phyloP scores from a whole-genome alignment of 2,329 filamentous ascomycete species.

The Pyrenophora graminea region DNA sequence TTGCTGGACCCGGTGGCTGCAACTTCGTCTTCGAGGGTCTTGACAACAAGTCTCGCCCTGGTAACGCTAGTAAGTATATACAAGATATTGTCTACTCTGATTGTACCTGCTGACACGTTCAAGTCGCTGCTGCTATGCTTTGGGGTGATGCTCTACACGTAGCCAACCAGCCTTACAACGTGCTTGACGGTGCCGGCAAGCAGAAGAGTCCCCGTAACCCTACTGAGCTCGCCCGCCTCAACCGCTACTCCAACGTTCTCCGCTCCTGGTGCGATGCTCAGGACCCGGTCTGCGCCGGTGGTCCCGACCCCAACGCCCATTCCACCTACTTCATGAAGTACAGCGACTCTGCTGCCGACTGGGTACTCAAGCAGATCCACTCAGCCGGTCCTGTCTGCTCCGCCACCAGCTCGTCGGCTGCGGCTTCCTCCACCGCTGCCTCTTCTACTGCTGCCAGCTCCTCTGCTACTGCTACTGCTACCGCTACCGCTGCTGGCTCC shows the following conservation, averaged over 20 bases:
- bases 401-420: not conserved
- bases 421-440: conserved; percentile 9
- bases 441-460: too few relatives aligned
- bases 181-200: conserved; percentile 22
- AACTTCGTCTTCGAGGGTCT: conserved; percentile 18
- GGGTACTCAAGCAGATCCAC: conserved; percentile 25
- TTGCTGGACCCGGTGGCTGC: conserved; percentile 53
- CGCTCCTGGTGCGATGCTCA: conserved; percentile 65
- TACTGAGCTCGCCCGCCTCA: conserved; percentile 22
- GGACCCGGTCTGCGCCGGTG: conserved; percentile 68
- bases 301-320: conserved; percentile 61
- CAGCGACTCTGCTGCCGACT: conserved; percentile 26
- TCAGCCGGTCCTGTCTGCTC: not conserved
- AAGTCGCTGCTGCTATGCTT: conserved; percentile 24
- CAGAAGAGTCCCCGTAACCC: conserved; percentile 17
- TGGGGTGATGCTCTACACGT: conserved; percentile 29
- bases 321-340: conserved; percentile 58
- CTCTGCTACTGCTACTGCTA: too few relatives aligned
- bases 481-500: too few relatives aligned
- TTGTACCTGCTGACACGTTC: not conserved
- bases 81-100: not conserved
- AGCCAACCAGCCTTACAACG: conserved; percentile 31
- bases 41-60: conserved; percentile 23
- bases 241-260: conserved; percentile 53
- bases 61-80: conserved; percentile 24